phyloP scores from a whole-genome alignment of 2,329 filamentous ascomycete genomes.

The Aureobasidium melanogenum region DNA sequence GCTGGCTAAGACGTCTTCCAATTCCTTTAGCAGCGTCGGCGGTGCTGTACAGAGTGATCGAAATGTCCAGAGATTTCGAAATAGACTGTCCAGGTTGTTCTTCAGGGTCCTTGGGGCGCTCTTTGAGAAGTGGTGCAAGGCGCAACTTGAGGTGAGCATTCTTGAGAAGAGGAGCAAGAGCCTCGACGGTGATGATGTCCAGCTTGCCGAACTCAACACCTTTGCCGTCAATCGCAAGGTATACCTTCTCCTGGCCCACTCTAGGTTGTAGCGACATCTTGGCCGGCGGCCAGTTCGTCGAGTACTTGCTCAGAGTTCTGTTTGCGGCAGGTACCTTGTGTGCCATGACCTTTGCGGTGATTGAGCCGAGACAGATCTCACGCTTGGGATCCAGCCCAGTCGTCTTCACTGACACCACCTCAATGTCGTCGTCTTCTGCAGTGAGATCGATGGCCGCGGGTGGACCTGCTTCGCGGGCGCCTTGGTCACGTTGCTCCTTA shows the following conservation, averaged over 20 bases:
- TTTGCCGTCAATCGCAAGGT: slow-evolving; percentile 66
- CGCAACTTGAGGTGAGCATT: slow-evolving; percentile 51
- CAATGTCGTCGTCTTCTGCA: slow-evolving; percentile 28
- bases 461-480: slow-evolving; percentile 22
- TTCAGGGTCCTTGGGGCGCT: slow-evolving; percentile 52
- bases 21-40: slow-evolving; percentile 56
- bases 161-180: slow-evolving; percentile 66
- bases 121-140: slow-evolving; percentile 61
- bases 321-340: slow-evolving; percentile 14
- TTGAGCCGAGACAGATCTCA: slow-evolving; percentile 15
- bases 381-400: slow-evolving; percentile 8
- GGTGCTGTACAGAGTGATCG: slow-evolving; percentile 73
- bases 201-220: slow-evolving; percentile 67
- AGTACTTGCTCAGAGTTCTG: slow-evolving; percentile 53
- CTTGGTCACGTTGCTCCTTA: slow-evolving; percentile 48
- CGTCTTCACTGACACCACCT: slow-evolving; percentile 15
- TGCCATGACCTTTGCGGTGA: slow-evolving; percentile 14
- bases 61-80: slow-evolving; percentile 54
- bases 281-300: slow-evolving; percentile 20
- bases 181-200: slow-evolving; percentile 57
- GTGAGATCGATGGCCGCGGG: slow-evolving; percentile 41
- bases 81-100: slow-evolving; percentile 56
- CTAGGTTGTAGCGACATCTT: slow-evolving; percentile 39
- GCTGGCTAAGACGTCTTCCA: slow-evolving; percentile 58
- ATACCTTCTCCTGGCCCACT: slow-evolving; percentile 41